These are phyloP conservation scores for Oidiodendron maius DNA, from an alignment of 495 filamentous ascomycete species.

Conservation along the genomic window DNA sequence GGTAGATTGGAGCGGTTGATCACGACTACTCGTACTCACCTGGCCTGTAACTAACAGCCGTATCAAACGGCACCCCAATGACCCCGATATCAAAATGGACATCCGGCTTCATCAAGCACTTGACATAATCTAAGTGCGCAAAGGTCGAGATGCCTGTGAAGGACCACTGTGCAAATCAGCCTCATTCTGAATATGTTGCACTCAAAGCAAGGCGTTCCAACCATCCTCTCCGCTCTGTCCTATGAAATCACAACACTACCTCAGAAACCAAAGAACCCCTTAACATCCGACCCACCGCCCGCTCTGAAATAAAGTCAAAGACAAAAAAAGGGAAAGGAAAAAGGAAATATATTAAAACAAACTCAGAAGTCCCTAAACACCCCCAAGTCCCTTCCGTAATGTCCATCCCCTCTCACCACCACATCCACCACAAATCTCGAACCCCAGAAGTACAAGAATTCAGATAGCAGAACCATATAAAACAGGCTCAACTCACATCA, in stretches of 20 bases:
- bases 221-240: too few relatives aligned
- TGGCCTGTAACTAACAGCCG: constrained; percentile 72
- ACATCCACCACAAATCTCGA: not conserved
- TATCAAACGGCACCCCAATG: constrained; percentile 79
- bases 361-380: too few relatives aligned
- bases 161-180: constrained; percentile 46
- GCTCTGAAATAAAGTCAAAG: too few relatives aligned
- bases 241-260: too few relatives aligned
- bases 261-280: too few relatives aligned
- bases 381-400: not conserved
- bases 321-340: too few relatives aligned
- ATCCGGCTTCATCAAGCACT: constrained; percentile 64
- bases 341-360: not conserved
- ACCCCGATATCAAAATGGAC: constrained; percentile 72
- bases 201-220: too few relatives aligned
- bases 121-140: constrained; percentile 68
- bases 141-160: constrained; percentile 78
- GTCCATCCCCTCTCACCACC: not conserved
- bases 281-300: too few relatives aligned
- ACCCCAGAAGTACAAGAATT: not conserved
- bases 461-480: too few relatives aligned
- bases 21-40: too few relatives aligned
- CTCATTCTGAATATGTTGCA: too few relatives aligned
- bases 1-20: too few relatives aligned
- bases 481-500: constrained; percentile 38